Conservation (phyloP, 805 yeast species). For the Ogataea nakhonphanomensis region DNA sequence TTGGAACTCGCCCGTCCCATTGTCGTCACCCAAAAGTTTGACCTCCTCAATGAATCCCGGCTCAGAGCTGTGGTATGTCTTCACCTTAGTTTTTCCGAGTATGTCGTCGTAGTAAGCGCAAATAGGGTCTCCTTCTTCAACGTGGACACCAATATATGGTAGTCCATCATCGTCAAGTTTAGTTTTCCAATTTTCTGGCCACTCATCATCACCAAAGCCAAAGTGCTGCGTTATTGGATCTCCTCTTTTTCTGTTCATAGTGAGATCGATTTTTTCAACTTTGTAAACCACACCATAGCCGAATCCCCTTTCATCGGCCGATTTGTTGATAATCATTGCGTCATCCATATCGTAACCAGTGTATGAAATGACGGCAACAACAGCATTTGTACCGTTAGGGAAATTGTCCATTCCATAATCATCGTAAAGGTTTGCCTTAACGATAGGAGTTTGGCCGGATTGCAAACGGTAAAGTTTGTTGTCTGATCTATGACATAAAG, state of each 20-base stretch:
- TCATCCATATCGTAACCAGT: slow-evolving; percentile 99
- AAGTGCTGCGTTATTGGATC: slow-evolving; percentile 93
- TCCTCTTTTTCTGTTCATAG: slow-evolving; percentile 75
- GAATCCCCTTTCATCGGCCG: slow-evolving; percentile 97
- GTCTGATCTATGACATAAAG: slow-evolving; percentile 85
- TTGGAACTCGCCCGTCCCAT: slow-evolving; percentile 75
- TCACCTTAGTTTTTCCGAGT: slow-evolving; percentile 83
- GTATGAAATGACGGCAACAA: slow-evolving; percentile 96
- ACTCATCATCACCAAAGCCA: slow-evolving; percentile 89
- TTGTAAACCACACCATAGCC: slow-evolving; percentile 97
- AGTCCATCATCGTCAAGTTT: slow-evolving; percentile 89
- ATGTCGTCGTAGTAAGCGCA: slow-evolving; percentile 91
- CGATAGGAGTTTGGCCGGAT: slow-evolving; percentile 96
- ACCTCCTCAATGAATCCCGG: slow-evolving; percentile 96
- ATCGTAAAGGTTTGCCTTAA: slow-evolving; percentile 87
- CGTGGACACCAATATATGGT: slow-evolving; percentile 82
- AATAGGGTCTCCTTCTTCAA: slow-evolving; percentile 95
- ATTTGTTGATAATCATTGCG: slow-evolving; percentile 96
- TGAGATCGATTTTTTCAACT: slow-evolving; percentile 85
- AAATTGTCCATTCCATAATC: slow-evolving; percentile 97
- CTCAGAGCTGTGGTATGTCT: slow-evolving; percentile 90
- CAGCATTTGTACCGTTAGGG: slow-evolving; percentile 98
- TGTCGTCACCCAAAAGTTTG: slow-evolving; percentile 83
- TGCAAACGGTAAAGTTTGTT: slow-evolving; percentile 91
- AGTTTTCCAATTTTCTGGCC: slow-evolving; percentile 90